Evolutionary conservation across 352 stramenopile species (phyloP).

Genomic region (Phytophthora sp.): DNA sequence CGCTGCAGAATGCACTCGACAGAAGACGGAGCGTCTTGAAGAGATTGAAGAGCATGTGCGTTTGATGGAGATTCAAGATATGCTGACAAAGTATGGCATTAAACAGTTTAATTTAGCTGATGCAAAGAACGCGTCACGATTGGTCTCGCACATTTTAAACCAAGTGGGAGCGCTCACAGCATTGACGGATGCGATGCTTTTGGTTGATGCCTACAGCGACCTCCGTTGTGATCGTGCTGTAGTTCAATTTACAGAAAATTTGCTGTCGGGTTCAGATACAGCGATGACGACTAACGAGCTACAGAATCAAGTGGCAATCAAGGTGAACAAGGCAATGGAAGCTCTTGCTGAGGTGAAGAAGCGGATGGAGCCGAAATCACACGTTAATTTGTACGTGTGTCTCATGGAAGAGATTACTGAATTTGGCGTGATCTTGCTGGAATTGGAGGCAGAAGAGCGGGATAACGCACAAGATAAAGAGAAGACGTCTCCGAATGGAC

Average conservation of each 20-base stretch:
- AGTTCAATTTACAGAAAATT: constrained; percentile 70
- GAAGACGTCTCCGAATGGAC: neutral
- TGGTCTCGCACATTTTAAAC: constrained; percentile 65
- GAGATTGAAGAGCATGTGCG: constrained; percentile 68
- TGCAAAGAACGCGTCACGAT: constrained; percentile 47
- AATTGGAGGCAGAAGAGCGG: constrained; percentile 42
- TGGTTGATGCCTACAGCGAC: constrained; percentile 68
- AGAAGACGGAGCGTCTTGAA: constrained; percentile 53
- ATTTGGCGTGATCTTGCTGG: constrained; percentile 54
- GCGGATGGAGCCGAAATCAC: constrained; percentile 25
- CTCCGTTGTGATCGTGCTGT: constrained; percentile 55
- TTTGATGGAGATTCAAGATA: constrained; percentile 82
- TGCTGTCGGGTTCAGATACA: constrained; percentile 44
- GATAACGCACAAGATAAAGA: neutral
- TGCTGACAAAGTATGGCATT: constrained; percentile 67
- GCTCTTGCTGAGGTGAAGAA: constrained; percentile 56
- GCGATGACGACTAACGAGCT: neutral
- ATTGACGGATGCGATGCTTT: constrained; percentile 60
- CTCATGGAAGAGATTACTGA: constrained; percentile 61
- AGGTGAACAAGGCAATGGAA: constrained; percentile 27
- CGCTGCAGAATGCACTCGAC: constrained; percentile 40
- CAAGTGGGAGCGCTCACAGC: constrained; percentile 54
- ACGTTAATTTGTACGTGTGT: constrained; percentile 42
- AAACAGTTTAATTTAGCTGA: constrained; percentile 64
- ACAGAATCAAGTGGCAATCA: constrained; percentile 16